Base-by-base conservation (phyloP, 768 basidiomycete genomes). In the Imleria badia region DNA sequence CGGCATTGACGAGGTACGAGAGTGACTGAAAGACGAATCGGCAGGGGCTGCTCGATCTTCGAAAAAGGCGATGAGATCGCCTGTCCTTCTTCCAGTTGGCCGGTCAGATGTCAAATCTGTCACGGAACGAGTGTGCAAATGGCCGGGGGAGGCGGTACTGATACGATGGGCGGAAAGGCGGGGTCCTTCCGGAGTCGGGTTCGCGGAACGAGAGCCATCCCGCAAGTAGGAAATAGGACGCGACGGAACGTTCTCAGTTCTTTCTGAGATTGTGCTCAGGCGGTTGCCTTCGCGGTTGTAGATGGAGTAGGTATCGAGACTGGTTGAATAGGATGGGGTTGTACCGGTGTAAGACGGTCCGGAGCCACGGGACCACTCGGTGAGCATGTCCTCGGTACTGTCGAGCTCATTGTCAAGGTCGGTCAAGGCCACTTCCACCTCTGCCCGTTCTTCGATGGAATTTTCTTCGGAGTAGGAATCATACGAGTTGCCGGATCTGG, bases 181-280 rank as follows among this genome's bases (percentile, higher is more conserved):
- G 42, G 74, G 68, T 20, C 69, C 75, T 46, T 83, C 81, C 20
- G 76, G 75, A 38, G 78, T 73, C 31, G 73, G 72, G 59, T 72
- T 79, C 11, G 66, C 61, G 31, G 71, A 76, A 51, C 67, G 67
- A 31, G 56, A 54, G 40, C 44, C 56, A 34, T 62, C 67, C 15
- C 68, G 66, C 36, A 83, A 79, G 51, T 72, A 66, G 5, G 81
- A 81, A 6, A 68, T 63, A 0, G 88, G 88, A 29, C 88, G 82
- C 1, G 87, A 80, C 0, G 73, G 71, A 2, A 76, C 73, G 31
- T 87, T 83, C 70, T 93, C 91, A 1, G 87, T 90, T 43, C 78
- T 80, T 66, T 93, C 91, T 4, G 89, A 82, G 55, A 93, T 93
- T 3, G 81, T 86, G 64, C 90, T 92, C 19, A 92, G 76, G 33